Base-by-base conservation (phyloP, 495 filamentous ascomycete species). In the Cenococcum geophilum region DNA sequence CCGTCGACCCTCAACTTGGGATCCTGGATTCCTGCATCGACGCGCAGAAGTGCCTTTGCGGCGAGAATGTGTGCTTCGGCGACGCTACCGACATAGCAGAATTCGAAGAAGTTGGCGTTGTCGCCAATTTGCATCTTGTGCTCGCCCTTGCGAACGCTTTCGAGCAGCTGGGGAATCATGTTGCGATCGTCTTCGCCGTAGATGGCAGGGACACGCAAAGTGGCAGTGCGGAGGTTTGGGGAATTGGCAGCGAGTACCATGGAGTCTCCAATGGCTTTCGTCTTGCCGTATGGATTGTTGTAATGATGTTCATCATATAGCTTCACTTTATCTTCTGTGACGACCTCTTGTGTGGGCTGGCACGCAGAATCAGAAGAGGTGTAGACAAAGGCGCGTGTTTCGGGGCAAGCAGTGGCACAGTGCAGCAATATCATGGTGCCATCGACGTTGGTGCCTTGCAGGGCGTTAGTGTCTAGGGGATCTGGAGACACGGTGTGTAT, bases 201-300 rank as follows among this genome's bases (percentile, higher is more conserved):
- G 43, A 70, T 27, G n/a, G 25, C 35, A 43, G 68, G 67, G 14
- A 70, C 21, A 0, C 71, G 69, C 11, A 73, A 36, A 18, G 52
- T 43, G 11, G 63, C 70, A 5, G 70, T 73, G 12, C 21, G 35
- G n/a, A 72, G 43, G 20, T 55, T 51, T 2, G 53, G 14, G 12
- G 36, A 25, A 51, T 71, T 71, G 18, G 70, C 69, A 3, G 25
- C 55, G 9, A 65, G 69, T 4, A 72, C 69, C 22, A 61, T 23
- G n/a, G 43, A 54, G 60, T 73, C 70, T 14, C 69, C 70, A 42
- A 68, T 22, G 21, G 70, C 71, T 68, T 73, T 73, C 9, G 67
- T 57, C 40, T 43, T 59, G 36, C 43, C 56, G 49, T 73, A 72
- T 27, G 50, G 55, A 35, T 67, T 61, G 12, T 27, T 51, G n/a